Percentiles rank a stretch among this genome's conserved stretches.
Evolutionary conservation across 352 stramenopile species (phyloP).

Genomic region (Peronospora destructor): DNA sequence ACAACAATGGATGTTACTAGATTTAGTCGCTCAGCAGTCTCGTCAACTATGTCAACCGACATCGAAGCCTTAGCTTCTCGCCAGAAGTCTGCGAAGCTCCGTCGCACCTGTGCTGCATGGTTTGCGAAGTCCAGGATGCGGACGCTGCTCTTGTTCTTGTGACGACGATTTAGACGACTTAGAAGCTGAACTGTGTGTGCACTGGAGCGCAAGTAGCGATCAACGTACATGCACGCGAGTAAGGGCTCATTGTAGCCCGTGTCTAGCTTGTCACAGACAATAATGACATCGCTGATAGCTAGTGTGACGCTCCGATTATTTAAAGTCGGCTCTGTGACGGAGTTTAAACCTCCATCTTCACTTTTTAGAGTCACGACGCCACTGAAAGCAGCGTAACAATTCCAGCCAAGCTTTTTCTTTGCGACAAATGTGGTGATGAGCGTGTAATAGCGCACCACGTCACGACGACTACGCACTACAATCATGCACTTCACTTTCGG

Average conservation of each 20-base stretch:
- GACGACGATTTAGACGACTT: conserved; percentile 70
- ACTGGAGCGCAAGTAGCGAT: conserved; percentile 59
- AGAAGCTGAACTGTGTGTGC: conserved; percentile 72
- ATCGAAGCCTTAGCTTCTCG: conserved; percentile 24
- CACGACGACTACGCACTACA: conserved; percentile 64
- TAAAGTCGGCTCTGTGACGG: conserved; percentile 58
- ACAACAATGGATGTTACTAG: conserved; percentile 31
- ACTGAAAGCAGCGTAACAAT: conserved; percentile 69
- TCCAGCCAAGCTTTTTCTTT: conserved; percentile 53
- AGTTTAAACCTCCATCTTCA: conserved; percentile 9
- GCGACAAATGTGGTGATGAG: conserved; percentile 49
- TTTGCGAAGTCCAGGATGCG: conserved; percentile 71
- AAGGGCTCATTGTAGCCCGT: conserved; percentile 79
- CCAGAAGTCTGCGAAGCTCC: conserved; percentile 48
- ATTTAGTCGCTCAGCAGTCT: conserved; percentile 27
- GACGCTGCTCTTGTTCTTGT: conserved; percentile 44
- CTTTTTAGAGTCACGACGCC: conserved; percentile 30
- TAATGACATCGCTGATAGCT: conserved; percentile 58
- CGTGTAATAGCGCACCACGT: conserved; percentile 72
- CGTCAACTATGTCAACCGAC: conserved; percentile 24
- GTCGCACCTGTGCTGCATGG: conserved; percentile 58
- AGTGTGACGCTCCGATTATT: conserved; percentile 49
- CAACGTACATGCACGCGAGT: conserved; percentile 77
- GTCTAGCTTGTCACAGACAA: conserved; percentile 84
- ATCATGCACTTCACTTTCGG: conserved; percentile 61